These are phyloP conservation scores for Colletotrichum tropicale DNA, from an alignment of 2,329 filamentous ascomycete genomes.

Conservation along the genomic window DNA sequence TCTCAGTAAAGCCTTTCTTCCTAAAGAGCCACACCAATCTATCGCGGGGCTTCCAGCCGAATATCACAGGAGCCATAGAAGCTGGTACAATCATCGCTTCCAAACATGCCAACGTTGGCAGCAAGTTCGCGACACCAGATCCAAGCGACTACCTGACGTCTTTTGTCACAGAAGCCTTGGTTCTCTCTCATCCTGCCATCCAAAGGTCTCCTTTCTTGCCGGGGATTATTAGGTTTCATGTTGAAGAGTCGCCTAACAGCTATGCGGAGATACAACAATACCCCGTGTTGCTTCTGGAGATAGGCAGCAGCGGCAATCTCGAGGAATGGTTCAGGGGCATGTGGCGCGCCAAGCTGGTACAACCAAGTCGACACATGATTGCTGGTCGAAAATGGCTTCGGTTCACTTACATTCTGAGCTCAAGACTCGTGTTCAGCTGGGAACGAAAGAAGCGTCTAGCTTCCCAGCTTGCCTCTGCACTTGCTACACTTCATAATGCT, in stretches of 20 bases:
- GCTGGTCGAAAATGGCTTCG: not conserved
- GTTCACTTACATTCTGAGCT: not conserved
- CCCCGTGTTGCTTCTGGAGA: not conserved
- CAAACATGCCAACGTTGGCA: not conserved
- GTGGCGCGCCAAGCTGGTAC: not conserved
- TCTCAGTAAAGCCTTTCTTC: not conserved
- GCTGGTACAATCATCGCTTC: not conserved
- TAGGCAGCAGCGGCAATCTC: not conserved
- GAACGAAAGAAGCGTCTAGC: not conserved
- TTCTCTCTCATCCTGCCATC: not conserved
- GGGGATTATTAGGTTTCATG: not conserved
- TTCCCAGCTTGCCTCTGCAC: not conserved
- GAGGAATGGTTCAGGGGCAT: not conserved
- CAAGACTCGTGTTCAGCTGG: not conserved
- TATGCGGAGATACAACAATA: not conserved
- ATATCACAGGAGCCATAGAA: not conserved
- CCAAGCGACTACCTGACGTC: not conserved
- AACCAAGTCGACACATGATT: not conserved
- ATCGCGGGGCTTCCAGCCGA: too few species aligned
- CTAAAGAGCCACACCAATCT: not conserved
- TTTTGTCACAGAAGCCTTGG: not conserved
- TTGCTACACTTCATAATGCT: not conserved
- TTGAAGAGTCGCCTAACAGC: not conserved
- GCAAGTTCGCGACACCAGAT: not conserved
- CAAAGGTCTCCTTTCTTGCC: not conserved